Evolutionary conservation across 805 yeast genomes (phyloP).

Genomic region (Debaryomyces castellii): DNA sequence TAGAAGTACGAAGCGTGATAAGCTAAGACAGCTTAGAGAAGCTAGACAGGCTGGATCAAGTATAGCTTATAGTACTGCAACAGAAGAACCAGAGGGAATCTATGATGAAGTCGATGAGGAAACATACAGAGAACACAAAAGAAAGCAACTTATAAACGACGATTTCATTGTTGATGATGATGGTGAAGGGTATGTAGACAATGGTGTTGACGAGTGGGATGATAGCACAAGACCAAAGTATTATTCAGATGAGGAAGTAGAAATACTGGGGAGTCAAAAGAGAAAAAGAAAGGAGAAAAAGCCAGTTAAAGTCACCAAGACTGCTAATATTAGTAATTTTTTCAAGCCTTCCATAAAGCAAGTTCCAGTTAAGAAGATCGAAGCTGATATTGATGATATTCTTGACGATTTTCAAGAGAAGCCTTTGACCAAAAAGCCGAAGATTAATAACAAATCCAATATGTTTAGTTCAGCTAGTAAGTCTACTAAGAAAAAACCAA

Average conservation of each 20-base stretch:
- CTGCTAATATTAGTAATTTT: constrained; percentile 52
- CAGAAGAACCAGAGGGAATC: constrained; percentile 49
- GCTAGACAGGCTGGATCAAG: constrained; percentile 62
- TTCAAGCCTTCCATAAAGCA: constrained; percentile 38
- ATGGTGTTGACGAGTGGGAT: constrained; percentile 91
- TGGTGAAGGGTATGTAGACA: constrained; percentile 92
- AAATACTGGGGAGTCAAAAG: constrained; percentile 16
- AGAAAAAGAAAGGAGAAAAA: constrained; percentile 28
- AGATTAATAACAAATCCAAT: constrained; percentile 10
- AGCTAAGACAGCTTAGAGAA: constrained; percentile 60
- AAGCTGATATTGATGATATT: constrained; percentile 63
- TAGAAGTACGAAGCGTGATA: constrained; percentile 33
- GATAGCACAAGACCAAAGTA: constrained; percentile 47
- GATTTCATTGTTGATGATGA: constrained; percentile 94
- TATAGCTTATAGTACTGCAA: constrained; percentile 37
- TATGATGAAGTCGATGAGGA: constrained; percentile 89
- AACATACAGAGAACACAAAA: constrained; percentile 70
- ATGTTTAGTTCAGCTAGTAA: constrained; percentile 20
- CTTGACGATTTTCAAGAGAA: constrained; percentile 50
- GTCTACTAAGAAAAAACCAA: constrained; percentile 15
- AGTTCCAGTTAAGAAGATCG: constrained; percentile 37
- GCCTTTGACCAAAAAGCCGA: constrained; percentile 15
- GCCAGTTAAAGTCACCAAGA: constrained; percentile 38
- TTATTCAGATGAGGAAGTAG: constrained; percentile 56
- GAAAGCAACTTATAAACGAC: constrained; percentile 79